A percentile compares a stretch with the other conserved stretches of the same genome.
These are phyloP conservation scores for Penicillium freii DNA, from an alignment of 2,329 filamentous ascomycete species.

Conservation along the genomic window DNA sequence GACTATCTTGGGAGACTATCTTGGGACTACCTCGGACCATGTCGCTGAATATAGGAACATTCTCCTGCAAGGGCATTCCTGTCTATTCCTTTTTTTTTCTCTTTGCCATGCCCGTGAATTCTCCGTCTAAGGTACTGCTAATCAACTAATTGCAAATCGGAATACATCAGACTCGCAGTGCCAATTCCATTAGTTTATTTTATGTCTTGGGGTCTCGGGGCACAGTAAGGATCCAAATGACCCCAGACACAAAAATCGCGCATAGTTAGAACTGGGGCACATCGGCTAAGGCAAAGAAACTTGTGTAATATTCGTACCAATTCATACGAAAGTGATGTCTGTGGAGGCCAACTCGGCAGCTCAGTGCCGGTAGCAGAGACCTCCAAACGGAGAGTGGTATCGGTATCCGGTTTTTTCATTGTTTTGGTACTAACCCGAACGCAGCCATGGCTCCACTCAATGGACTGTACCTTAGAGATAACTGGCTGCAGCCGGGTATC, in stretches of 20 bases:
- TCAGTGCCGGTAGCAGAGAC: conserved; percentile 18
- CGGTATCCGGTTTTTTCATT: conserved; percentile 4
- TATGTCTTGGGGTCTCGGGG: conserved; percentile 7
- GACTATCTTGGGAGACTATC: background rate
- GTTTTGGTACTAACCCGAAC: conserved; percentile 2
- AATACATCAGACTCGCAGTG: background rate
- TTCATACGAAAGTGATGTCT: conserved; percentile 12
- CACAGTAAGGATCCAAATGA: conserved; percentile 7
- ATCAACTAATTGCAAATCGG: conserved; percentile 4
- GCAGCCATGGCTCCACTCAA: background rate
- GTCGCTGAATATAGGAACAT: conserved; percentile 18
- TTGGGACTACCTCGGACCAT: conserved; percentile 12
- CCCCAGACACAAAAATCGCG: conserved; percentile 24
- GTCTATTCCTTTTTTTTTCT: conserved; percentile 5
- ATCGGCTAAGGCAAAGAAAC: conserved; percentile 15
- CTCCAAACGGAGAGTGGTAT: conserved; percentile 5
- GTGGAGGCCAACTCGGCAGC: conserved; percentile 24
- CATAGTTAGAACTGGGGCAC: conserved; percentile 24
- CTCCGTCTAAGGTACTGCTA: conserved; percentile 8
- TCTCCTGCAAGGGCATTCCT: conserved; percentile 20
- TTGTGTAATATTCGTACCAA: conserved; percentile 5
- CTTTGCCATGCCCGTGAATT: conserved; percentile 12
- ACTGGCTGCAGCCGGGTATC: conserved; percentile 7
- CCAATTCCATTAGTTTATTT: conserved; percentile 12
- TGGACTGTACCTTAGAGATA: background rate